Evolutionary conservation across 2,329 filamentous ascomycete genomes (phyloP).

Genomic region (Claviceps sorghi): DNA sequence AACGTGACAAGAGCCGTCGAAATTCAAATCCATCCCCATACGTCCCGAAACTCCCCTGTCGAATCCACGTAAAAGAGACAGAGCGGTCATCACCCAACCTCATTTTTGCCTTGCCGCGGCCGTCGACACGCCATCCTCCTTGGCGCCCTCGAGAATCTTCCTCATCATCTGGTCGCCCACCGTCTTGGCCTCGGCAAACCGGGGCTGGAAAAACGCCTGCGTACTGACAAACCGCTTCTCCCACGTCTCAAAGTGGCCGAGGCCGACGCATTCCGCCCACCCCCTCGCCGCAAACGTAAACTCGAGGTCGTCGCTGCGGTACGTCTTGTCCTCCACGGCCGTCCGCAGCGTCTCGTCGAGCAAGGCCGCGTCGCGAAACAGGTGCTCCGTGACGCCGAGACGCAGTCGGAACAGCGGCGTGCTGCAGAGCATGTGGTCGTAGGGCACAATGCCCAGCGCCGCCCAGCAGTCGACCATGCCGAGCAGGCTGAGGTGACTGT

Average conservation of each 20-base stretch:
- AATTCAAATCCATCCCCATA: too few relatives aligned
- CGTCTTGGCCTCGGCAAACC: slow-evolving; percentile 74
- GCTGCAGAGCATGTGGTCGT: slow-evolving; percentile 99
- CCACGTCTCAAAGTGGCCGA: slow-evolving; percentile 89
- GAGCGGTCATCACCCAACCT: too few relatives aligned
- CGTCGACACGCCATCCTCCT: slow-evolving; percentile 12
- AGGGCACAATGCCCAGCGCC: slow-evolving; percentile 80
- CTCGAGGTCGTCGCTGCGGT: slow-evolving; percentile 89
- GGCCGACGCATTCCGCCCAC: slow-evolving; percentile 85
- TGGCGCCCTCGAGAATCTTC: slow-evolving; percentile 74
- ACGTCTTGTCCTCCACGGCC: slow-evolving; percentile 77
- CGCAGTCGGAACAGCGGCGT: slow-evolving; percentile 94
- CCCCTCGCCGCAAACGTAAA: slow-evolving; percentile 94
- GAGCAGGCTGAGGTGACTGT: slow-evolving; percentile 85
- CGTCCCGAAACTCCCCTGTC: too few relatives aligned
- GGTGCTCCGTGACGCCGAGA: slow-evolving; percentile 90
- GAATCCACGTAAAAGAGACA: too few relatives aligned
- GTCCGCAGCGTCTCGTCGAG: slow-evolving; percentile 76
- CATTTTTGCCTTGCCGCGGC: not conserved
- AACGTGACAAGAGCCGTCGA: too few relatives aligned
- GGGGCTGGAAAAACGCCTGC: slow-evolving; percentile 78
- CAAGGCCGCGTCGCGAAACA: slow-evolving; percentile 70
- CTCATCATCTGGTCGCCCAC: slow-evolving; percentile 96
- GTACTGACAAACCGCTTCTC: slow-evolving; percentile 81
- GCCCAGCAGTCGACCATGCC: slow-evolving; percentile 99